Base-by-base conservation (phyloP, 257 asterid species). In the Nicotiana otophora region DNA sequence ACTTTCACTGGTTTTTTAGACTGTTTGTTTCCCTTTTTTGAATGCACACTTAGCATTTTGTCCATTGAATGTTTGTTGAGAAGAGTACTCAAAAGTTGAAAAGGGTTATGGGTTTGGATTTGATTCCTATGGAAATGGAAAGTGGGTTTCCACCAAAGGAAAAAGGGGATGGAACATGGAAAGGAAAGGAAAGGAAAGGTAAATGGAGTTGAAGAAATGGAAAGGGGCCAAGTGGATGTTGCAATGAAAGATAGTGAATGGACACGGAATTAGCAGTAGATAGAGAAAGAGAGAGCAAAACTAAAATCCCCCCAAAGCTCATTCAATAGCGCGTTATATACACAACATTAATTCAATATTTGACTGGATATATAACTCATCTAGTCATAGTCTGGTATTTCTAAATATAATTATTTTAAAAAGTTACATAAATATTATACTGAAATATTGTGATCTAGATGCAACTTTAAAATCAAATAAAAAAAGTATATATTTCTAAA, bases 1-100 rank as follows among this genome's bases (percentile, higher is more conserved):
- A 94, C 93, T 28, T 92, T 94, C 14, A 94, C 91, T 15, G 92
- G 88, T 31, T 78, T 90, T 61, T 80, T 86, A 30, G 81, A 81
- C 6, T 81, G 84, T 57, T 89, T 89, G 64, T 64, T 67, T 28
- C 72, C 79, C 31, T 80, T 88, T 81, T 82, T 91, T 4, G 83
- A 87, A 63, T 80, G 87, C 2, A 60, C 75, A n/a, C 87, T 76
- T 17, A 63, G 70, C 69, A 70, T 57, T 86, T 87, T 90, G 23
- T 87, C 92, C 93, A 89, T 65, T 10, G 19, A 63, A 14, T 16
- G 15, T 14, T 11, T 53, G 57, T 12, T 51, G 16, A 51, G 5
- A 51, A 12, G 17, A 7, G 42, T 36, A 48, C 1, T 48, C 4
- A 51, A 23, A 51, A 11, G 17, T 53, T 88, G 55, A 26, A 23